These are phyloP conservation scores for Phlebiopsis flavidoalba DNA, from an alignment of 768 basidiomycete species.

Conservation along the genomic window DNA sequence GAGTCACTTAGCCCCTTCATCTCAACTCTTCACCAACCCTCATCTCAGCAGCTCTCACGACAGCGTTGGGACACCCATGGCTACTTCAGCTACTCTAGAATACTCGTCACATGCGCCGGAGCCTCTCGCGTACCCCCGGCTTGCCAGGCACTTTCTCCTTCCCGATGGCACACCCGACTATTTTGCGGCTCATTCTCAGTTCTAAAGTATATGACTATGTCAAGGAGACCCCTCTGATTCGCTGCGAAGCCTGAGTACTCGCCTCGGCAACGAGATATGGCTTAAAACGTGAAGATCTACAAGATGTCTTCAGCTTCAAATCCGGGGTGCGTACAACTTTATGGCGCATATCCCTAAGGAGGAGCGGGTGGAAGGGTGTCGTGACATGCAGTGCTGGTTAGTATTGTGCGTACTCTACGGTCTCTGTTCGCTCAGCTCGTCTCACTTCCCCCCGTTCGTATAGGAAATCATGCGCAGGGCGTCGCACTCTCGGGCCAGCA, in stretches of 20 bases:
- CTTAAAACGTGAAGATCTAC: slow-evolving; percentile 94
- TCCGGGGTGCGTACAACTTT: slow-evolving; percentile 96
- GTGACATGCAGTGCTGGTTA: slow-evolving; percentile 97
- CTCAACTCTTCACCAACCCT: background rate
- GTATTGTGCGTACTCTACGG: slow-evolving; percentile 42
- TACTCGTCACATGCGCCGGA: slow-evolving; percentile 66
- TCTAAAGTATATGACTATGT: slow-evolving; percentile 88
- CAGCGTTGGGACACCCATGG: slow-evolving; percentile 10
- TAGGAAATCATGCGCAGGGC: slow-evolving; percentile 98
- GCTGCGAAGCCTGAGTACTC: slow-evolving; percentile 78
- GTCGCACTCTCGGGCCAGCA: slow-evolving; percentile 90
- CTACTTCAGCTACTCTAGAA: slow-evolving; percentile 49
- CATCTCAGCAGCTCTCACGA: background rate
- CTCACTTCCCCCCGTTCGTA: background rate
- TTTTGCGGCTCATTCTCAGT: slow-evolving; percentile 80
- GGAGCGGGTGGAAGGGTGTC: slow-evolving; percentile 96
- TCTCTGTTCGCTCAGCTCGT: background rate
- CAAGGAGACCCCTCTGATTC: slow-evolving; percentile 85
- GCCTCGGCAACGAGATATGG: slow-evolving; percentile 90
- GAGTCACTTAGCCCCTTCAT: slow-evolving; percentile 5
- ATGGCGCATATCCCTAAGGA: slow-evolving; percentile 87
- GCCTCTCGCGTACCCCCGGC: slow-evolving; percentile 60
- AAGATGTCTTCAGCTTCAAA: slow-evolving; percentile 98
- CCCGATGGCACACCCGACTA: slow-evolving; percentile 77
- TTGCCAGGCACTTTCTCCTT: slow-evolving; percentile 60